These are phyloP conservation scores for Corchorus capsularis DNA, from an alignment of 345 rosid species.

Conservation along the genomic window DNA sequence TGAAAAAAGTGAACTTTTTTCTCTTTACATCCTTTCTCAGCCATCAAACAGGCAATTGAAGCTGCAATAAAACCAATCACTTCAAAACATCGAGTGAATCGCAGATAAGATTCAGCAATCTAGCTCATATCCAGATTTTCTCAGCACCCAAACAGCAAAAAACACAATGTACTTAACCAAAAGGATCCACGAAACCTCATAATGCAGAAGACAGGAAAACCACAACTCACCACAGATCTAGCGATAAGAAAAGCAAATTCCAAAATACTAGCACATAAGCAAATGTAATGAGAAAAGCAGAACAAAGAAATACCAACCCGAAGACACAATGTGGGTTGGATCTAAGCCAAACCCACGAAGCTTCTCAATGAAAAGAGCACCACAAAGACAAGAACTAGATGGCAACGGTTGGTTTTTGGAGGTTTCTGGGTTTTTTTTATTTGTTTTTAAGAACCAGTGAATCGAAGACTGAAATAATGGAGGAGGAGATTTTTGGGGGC, in stretches of 20 bases:
- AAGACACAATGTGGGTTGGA: conserved; percentile 31
- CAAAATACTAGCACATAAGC: background rate
- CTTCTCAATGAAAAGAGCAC: background rate
- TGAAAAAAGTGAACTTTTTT: no score
- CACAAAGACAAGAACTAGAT: conserved; percentile 10
- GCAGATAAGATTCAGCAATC: no score
- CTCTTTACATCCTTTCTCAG: background rate
- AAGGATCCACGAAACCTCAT: background rate
- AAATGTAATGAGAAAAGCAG: background rate
- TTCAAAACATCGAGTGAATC: no score
- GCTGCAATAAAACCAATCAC: background rate
- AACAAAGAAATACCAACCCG: background rate
- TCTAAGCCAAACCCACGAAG: conserved; percentile 15
- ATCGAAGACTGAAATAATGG: no score
- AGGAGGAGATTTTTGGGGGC: background rate
- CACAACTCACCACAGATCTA: conserved; percentile 8
- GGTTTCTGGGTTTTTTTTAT: background rate
- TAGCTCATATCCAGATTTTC: conserved; percentile 17
- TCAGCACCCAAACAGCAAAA: conserved; percentile 15
- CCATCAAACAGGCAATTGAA: background rate
- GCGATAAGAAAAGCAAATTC: background rate
- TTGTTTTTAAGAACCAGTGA: background rate
- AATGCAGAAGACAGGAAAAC: background rate
- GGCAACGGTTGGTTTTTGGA: background rate
- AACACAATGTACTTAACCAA: conserved; percentile 11